These are phyloP conservation scores for Acer yangbiense DNA, from an alignment of 345 rosid genomes.

Conservation along the genomic window DNA sequence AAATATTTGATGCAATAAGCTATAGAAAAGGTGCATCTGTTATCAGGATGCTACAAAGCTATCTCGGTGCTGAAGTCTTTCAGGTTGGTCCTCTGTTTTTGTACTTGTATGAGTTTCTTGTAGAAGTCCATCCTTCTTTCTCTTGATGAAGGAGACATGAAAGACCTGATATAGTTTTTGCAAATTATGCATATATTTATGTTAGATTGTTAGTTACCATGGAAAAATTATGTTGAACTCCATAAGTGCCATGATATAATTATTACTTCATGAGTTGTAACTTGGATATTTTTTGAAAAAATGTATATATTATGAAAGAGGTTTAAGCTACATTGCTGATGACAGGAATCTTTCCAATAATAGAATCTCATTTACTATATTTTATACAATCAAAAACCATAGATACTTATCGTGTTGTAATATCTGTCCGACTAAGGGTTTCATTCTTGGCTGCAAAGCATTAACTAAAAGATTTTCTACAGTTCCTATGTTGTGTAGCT, in stretches of 20 bases:
- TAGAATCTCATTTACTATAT: neutral
- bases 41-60: conserved; percentile 94
- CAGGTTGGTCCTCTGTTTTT: conserved; percentile 58
- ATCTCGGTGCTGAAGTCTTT: conserved; percentile 87
- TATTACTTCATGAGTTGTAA: neutral
- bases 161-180: neutral
- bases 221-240: neutral
- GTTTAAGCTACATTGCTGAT: neutral
- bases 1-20: conserved; percentile 95
- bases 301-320: neutral
- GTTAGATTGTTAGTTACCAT: neutral
- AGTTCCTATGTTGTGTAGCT: neutral
- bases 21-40: conserved; percentile 94
- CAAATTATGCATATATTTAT: neutral
- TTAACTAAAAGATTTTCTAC: no score
- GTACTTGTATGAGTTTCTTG: neutral
- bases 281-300: neutral
- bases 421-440: neutral
- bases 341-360: neutral
- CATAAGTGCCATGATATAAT: neutral
- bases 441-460: neutral
- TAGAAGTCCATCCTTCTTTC: no score
- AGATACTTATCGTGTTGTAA: neutral
- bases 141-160: neutral
- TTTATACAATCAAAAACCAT: neutral